Evolutionary conservation across 2,329 filamentous ascomycete genomes (phyloP).

Genomic region (Colletotrichum cuscutae): DNA sequence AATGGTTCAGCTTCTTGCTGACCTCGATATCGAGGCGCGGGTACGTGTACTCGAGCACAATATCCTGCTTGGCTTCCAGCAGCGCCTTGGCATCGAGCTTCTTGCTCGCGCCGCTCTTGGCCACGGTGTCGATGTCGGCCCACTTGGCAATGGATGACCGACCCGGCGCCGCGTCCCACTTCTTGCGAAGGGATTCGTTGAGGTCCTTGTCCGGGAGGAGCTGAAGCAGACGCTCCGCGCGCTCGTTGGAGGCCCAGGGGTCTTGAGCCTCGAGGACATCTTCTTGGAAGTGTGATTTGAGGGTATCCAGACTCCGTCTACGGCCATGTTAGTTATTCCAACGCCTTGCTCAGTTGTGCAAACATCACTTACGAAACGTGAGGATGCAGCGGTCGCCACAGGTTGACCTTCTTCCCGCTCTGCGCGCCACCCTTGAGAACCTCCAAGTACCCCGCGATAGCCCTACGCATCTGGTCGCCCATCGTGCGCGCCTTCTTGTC

Average conservation of each 20-base stretch:
- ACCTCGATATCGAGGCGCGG: slow-evolving; percentile 96
- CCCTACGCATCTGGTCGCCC: slow-evolving; percentile 85
- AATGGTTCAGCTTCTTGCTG: slow-evolving; percentile 96
- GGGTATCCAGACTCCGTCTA: slow-evolving; percentile 84
- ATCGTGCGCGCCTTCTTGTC: slow-evolving; percentile 86
- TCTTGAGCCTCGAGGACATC: slow-evolving; percentile 88
- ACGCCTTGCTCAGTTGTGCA: background rate
- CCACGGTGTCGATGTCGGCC: slow-evolving; percentile 90
- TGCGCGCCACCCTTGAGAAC: slow-evolving; percentile 88
- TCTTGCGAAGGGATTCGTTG: slow-evolving; percentile 82
- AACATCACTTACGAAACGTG: slow-evolving; percentile 74
- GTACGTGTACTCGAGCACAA: slow-evolving; percentile 97
- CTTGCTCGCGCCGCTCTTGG: slow-evolving; percentile 78
- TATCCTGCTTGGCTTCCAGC: slow-evolving; percentile 91
- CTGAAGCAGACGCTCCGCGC: slow-evolving; percentile 81
- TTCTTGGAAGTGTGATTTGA: slow-evolving; percentile 84
- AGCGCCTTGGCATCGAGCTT: slow-evolving; percentile 79
- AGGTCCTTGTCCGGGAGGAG: slow-evolving; percentile 85
- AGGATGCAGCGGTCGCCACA: slow-evolving; percentile 87
- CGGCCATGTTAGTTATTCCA: slow-evolving; percentile 26
- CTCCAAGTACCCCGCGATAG: slow-evolving; percentile 90
- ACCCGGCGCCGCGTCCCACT: slow-evolving; percentile 87
- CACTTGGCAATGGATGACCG: slow-evolving; percentile 86
- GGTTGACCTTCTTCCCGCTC: slow-evolving; percentile 86
- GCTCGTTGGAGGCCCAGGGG: slow-evolving; percentile 79